Conservation (phyloP, 257 asterid species). For the Penstemon eatonii region DNA sequence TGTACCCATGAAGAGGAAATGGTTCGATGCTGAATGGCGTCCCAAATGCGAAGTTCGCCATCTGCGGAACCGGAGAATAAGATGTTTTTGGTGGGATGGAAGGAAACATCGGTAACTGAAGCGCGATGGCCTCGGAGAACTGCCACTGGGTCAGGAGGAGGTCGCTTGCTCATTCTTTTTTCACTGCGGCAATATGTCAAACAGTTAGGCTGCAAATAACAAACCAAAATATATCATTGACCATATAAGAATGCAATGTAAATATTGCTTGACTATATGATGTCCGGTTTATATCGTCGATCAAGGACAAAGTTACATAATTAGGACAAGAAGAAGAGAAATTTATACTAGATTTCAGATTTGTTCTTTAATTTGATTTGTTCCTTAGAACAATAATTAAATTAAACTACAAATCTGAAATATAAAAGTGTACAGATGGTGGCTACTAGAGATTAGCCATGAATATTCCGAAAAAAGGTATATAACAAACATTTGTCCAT, state of each 20-base stretch:
- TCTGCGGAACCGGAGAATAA: slow-evolving; percentile 80
- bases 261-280: no score
- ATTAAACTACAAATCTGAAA: background rate
- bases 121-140: slow-evolving; percentile 97
- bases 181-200: slow-evolving; percentile 44
- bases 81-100: slow-evolving; percentile 67
- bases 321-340: no score
- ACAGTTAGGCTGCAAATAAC: slow-evolving; percentile 29
- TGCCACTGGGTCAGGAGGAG: slow-evolving; percentile 88
- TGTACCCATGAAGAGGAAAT: slow-evolving; percentile 86
- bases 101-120: slow-evolving; percentile 75
- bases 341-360: no score
- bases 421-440: no score
- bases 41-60: slow-evolving; percentile 93
- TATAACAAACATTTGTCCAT: slow-evolving; percentile 40
- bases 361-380: no score
- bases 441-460: no score
- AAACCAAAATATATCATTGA: background rate
- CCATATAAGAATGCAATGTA: no score
- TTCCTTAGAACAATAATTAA: background rate
- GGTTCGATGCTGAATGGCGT: slow-evolving; percentile 71
- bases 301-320: slow-evolving; percentile 1
- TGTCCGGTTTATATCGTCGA: background rate
- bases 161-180: slow-evolving; percentile 64
- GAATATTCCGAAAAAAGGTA: no score